phyloP scores from a whole-genome alignment of 164 flowering plant species.

The Chloranthus sessilifolius region DNA sequence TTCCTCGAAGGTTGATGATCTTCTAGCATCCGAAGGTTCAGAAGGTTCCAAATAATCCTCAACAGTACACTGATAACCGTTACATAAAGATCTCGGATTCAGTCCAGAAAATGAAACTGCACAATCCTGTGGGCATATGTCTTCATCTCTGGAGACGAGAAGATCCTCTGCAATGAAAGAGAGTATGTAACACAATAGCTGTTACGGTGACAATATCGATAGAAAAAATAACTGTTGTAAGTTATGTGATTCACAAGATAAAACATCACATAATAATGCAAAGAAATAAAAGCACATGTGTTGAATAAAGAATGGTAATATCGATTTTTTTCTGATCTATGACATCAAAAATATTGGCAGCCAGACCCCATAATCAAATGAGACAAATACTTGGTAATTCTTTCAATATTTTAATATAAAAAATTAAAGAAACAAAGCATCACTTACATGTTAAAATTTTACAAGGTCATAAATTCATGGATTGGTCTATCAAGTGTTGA shows the following conservation, averaged over 20 bases:
- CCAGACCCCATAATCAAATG: too few relatives aligned
- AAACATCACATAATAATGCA: neutral
- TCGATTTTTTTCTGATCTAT: neutral
- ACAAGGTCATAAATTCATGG: too few relatives aligned
- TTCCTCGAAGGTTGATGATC: conserved; percentile 11
- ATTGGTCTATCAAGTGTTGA: too few relatives aligned
- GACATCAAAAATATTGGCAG: too few relatives aligned
- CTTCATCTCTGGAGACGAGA: conserved; percentile 40
- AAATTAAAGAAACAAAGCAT: too few relatives aligned
- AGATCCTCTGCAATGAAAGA: conserved; percentile 43
- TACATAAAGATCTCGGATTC: conserved; percentile 19
- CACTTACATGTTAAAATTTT: too few relatives aligned
- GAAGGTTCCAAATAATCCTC: conserved; percentile 25
- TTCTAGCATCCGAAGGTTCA: conserved; percentile 15
- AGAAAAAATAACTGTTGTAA: neutral
- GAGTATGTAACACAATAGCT: neutral
- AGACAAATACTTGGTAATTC: too few relatives aligned
- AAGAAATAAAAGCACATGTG: neutral
- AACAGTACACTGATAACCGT: conserved; percentile 11
- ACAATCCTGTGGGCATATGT: conserved; percentile 23
- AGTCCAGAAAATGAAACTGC: conserved; percentile 22
- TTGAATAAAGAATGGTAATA: neutral
- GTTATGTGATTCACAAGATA: neutral
- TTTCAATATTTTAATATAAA: too few relatives aligned
- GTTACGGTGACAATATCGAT: neutral